Evolutionary conservation across 2,329 filamentous ascomycete species (phyloP), one percentile per base, ranked within the genome.

Genomic region (Calonectria naviculata): DNA sequence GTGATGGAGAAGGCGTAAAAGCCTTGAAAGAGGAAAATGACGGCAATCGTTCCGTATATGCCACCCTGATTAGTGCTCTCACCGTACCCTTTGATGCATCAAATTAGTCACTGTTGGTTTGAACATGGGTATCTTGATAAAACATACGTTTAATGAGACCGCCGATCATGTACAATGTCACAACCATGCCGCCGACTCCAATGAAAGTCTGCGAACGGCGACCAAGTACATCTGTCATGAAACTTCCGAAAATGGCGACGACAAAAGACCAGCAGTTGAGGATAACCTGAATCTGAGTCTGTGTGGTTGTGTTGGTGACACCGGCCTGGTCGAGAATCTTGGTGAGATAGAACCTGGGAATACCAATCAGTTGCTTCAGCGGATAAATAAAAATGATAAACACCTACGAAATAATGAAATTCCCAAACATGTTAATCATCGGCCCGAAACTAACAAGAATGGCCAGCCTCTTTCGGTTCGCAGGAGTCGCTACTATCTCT

Each of bases 41-140:
- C 72, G 0, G 80, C 80, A 24, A 83, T 81, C 2, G 82, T 84
- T 26, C 82, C 82, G 56, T 85, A 86, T 19, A 85, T 81, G 7
- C 80, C 84, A 7, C 83, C 81, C 8, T 76, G 80, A 70, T 85
- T 80, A 1, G 76, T 80, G 38, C 81, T 83, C 12, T 64, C 78
- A 74, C 84, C 82, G 58, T 83, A 84, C 1, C 17, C 65, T 71
- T 34, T 19, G n/a, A 19, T 9, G 41, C 4, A 21, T 15, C 8
- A 44, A 19, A 21, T 49, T 13, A 67, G 38, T n/a, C 17, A 28
- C 12, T 31, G 5, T 10, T 4, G 42, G 12, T 19, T 5, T 12
- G 5, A n/a, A 19, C 29, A 21, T 2, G 19, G 28, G n/a, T 1
- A 6, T 34, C 10, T 34, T 10, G 6, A 34, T 10, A 13, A 2